A percentile compares a stretch with the other conserved stretches of the same genome.
These are phyloP conservation scores for Pezicula rhizophila DNA, from an alignment of 2,329 filamentous ascomycete species.

Conservation along the genomic window DNA sequence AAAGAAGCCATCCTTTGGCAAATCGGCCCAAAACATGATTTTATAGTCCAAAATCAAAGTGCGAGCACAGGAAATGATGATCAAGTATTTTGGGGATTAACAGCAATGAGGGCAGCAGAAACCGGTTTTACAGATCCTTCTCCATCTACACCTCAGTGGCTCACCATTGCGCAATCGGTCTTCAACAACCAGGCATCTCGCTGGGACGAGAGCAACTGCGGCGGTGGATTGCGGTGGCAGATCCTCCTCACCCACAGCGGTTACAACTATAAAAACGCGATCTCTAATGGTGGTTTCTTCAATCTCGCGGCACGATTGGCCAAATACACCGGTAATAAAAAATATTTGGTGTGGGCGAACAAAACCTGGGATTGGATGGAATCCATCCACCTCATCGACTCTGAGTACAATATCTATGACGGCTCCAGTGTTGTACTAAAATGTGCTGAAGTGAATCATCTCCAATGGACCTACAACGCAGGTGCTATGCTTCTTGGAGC, in stretches of 20 bases:
- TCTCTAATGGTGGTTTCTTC: constrained; percentile 58
- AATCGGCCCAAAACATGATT: constrained; percentile 65
- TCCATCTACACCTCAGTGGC: constrained; percentile 53
- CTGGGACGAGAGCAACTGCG: constrained; percentile 65
- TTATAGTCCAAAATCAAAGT: constrained; percentile 71
- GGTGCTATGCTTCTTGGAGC: constrained; percentile 61
- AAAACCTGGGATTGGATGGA: constrained; percentile 66
- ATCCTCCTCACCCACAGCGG: constrained; percentile 79
- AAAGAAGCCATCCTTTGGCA: constrained; percentile 68
- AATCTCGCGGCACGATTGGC: constrained; percentile 62
- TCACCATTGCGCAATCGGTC: constrained; percentile 69
- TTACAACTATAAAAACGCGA: constrained; percentile 70
- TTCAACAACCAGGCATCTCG: constrained; percentile 73
- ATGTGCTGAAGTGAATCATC: constrained; percentile 51
- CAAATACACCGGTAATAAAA: constrained; percentile 69
- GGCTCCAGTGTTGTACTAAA: constrained; percentile 51
- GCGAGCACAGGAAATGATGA: constrained; percentile 67
- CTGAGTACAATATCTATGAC: constrained; percentile 56
- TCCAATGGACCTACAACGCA: constrained; percentile 66
- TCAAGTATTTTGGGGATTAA: constrained; percentile 68
- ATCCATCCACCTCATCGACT: constrained; percentile 50
- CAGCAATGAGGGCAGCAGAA: constrained; percentile 66
- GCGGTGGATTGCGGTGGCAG: constrained; percentile 78
- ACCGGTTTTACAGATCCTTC: constrained; percentile 56
- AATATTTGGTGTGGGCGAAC: constrained; percentile 73